Evolutionary conservation across 768 basidiomycete genomes (phyloP), one percentile per base, ranked within the genome.

Genomic region (Russula virescens): DNA sequence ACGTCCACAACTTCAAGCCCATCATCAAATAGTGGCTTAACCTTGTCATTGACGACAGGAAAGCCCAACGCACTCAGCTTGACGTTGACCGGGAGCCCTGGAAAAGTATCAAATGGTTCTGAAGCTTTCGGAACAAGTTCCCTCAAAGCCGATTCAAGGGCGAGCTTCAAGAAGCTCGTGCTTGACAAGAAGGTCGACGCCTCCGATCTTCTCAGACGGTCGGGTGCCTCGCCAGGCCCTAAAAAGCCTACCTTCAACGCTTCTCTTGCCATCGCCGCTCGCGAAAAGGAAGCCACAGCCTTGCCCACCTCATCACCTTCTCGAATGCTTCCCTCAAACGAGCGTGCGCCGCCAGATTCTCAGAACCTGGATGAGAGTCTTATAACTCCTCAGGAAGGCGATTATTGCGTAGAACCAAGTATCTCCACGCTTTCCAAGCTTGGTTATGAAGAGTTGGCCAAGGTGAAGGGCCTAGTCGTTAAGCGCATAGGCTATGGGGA

Each of bases 401-500:
- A 97, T 63, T 99, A 98, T 76, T 98, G 86, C 82, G 84, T 89
- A 60, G 86, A 86, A 66, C 97, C 97, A 14, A 83, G 86, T 58
- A 75, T 98, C 61, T 76, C 81, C 38, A 81, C 81, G 35, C 83
- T 98, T 65, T 84, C 86, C 69, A 82, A 84, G 60, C 77, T 82
- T 26, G 83, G 89, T 21, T 85, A 88, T 70, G 83, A 87, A 66
- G 84, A 92, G 59, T 77, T 98, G 26, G 83, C 83, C 8, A 75
- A 85, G 19, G 86, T 94, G 70, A 76, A 82, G 60, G 85, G 85
- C 66, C 84, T 99, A 68, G 80, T 88, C 23, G 93, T 97, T 48
- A 94, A 94, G 10, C 88, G 96, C n/a, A 82, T 87, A 58, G 94
- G 94, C 40, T 96, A 87, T 69, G 97, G 97, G 35, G 83, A 94